Evolutionary conservation across 2,329 filamentous ascomycete species (phyloP).

Genomic region (Metarhizium anisopliae): DNA sequence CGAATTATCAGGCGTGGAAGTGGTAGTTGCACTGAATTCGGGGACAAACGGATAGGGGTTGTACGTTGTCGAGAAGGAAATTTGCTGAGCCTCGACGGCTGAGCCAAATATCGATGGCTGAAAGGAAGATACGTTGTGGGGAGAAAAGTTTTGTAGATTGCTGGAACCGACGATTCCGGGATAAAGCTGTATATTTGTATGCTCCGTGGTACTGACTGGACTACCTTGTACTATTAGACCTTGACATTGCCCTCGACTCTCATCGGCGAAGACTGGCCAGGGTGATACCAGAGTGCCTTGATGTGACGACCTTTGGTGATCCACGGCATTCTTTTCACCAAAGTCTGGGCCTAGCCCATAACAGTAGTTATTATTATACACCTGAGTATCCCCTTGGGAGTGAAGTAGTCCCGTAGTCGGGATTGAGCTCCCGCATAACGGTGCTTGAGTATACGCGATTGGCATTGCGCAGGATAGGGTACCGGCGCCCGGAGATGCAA

Average conservation of each 20-base stretch:
- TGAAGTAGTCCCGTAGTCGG: neutral
- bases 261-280: neutral
- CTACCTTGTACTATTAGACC: neutral
- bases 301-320: neutral
- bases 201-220: neutral
- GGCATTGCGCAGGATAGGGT: neutral
- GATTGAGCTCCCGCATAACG: neutral
- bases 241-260: neutral
- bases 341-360: neutral
- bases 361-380: neutral
- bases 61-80: neutral
- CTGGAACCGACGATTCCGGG: neutral
- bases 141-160: neutral
- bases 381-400: neutral
- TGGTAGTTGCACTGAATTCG: neutral
- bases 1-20: neutral
- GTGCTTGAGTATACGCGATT: constrained; percentile 2
- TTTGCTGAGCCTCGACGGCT: neutral
- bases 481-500: neutral
- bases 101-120: neutral
- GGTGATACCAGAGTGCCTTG: neutral
- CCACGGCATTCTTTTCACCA: neutral
- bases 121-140: neutral
- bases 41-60: neutral
- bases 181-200: neutral